Percentiles rank a stretch among this genome's conserved stretches.
These are phyloP conservation scores for Plantago elongata DNA, from an alignment of 257 asterid species.

Conservation along the genomic window DNA sequence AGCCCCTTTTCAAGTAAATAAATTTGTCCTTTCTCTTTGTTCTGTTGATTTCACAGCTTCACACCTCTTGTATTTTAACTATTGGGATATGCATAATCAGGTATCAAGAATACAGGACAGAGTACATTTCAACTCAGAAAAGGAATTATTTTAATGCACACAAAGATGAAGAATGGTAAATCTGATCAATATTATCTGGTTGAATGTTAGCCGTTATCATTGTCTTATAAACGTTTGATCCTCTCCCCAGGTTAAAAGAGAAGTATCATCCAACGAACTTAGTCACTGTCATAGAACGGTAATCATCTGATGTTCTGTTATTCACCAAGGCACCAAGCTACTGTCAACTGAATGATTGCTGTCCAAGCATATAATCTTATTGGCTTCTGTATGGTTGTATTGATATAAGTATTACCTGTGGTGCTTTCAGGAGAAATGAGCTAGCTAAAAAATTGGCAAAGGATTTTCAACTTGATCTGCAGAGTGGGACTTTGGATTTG, in stretches of 20 bases:
- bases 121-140: slow-evolving; percentile 82
- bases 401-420: slow-evolving; percentile 11
- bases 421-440: slow-evolving; percentile 71
- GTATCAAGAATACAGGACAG: slow-evolving; percentile 92
- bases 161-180: slow-evolving; percentile 92
- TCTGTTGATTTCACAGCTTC: slow-evolving; percentile 14
- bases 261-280: slow-evolving; percentile 94
- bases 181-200: slow-evolving; percentile 6
- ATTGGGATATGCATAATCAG: slow-evolving; percentile 31
- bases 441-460: slow-evolving; percentile 69
- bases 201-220: slow-evolving; percentile 11
- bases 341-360: neutral
- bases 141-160: slow-evolving; percentile 75
- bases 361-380: neutral
- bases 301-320: slow-evolving; percentile 13
- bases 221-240: slow-evolving; percentile 22
- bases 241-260: slow-evolving; percentile 77
- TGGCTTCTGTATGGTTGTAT: slow-evolving; percentile 9
- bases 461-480: slow-evolving; percentile 85
- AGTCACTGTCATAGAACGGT: slow-evolving; percentile 84
- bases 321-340: slow-evolving; percentile 2
- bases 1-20: slow-evolving; percentile 10
- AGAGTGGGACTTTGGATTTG: slow-evolving; percentile 83
- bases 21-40: neutral
- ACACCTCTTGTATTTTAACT: slow-evolving; percentile 19